Base-by-base conservation (phyloP, 225 moss, liverwort and hornwort genomes). In the Antitrichia curtipendula region DNA sequence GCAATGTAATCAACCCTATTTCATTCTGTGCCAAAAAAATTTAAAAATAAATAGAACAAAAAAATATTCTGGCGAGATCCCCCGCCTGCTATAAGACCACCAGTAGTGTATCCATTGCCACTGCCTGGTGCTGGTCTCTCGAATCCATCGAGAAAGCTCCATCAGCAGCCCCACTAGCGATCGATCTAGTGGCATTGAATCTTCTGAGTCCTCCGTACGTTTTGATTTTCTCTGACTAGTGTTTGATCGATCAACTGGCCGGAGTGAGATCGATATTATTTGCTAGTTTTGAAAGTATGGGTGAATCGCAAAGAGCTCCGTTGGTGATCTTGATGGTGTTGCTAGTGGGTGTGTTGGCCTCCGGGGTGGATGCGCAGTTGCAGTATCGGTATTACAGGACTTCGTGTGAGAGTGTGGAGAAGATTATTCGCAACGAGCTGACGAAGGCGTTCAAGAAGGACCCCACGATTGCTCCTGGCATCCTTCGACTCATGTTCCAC, bases 401-500 rank as follows among this genome's bases (percentile, higher is more conserved):
- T 28, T 83, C 86, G 19, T 92, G 92, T 24, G 75, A 36, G 45
- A 77, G 84, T 88, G 90, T 90, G 54, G 92, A 92, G 81, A 84
- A 71, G 62, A 92, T 92, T 54, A 54, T 92, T 77, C 86, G 28
- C 77, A 34, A 28, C 11, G 88, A 90, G 83, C 60, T 92, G 57
- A 58, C 19, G 54, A 82, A 89, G 88, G 87, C 89, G 12, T 92
- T 84, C 57, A 7, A 34, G 6, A 79, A 82, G 66, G 89, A 93
- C 84, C 58, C 45, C 38, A 90, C 81, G 45, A 78, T 91, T 36
- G 90, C 90, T 8, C 84, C 91, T 1, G 90, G 91, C 16, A 36
- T 93, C 31, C 88, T 91, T 45, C 92, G 92, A 25, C 86, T 93
- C 71, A 81, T 83, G 18, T 91, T 93, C 66, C 92, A 93, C 58